A percentile compares a stretch with the other conserved stretches of the same genome.
These are phyloP conservation scores for Boechera retrofracta DNA, from an alignment of 345 rosid genomes.

Conservation along the genomic window DNA sequence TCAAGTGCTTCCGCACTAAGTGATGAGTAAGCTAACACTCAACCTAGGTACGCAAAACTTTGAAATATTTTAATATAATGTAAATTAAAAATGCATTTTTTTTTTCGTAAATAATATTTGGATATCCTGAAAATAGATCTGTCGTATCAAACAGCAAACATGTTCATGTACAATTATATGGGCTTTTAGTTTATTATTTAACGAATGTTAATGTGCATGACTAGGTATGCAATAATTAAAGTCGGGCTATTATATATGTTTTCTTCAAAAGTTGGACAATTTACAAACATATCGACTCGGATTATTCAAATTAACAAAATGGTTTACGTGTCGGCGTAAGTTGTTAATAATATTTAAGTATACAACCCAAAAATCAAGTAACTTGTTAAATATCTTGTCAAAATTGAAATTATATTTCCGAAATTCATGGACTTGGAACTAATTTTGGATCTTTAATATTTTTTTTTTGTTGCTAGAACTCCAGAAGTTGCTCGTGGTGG, in stretches of 20 bases:
- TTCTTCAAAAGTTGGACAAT: slow-evolving; percentile 7
- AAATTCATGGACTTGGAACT: neutral
- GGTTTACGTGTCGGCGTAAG: neutral
- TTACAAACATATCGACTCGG: slow-evolving; percentile 13
- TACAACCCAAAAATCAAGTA: neutral
- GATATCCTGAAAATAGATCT: slow-evolving; percentile 22
- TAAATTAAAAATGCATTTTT: neutral
- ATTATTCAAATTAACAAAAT: slow-evolving; percentile 18
- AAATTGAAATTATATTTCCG: neutral
- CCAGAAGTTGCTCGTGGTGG: neutral
- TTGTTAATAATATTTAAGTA: slow-evolving; percentile 2
- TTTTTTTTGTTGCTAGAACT: neutral
- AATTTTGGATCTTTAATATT: neutral
- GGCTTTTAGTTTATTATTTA: slow-evolving; percentile 16
- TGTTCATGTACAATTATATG: slow-evolving; percentile 36
- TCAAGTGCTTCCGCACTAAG: neutral
- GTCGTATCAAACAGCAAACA: slow-evolving; percentile 38
- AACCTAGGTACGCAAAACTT: neutral
- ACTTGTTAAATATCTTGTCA: neutral
- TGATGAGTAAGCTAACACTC: slow-evolving; percentile 7
- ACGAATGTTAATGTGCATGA: slow-evolving; percentile 40
- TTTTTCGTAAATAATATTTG: slow-evolving; percentile 7
- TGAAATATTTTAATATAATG: neutral
- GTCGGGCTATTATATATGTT: slow-evolving; percentile 14
- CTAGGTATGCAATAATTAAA: slow-evolving; percentile 39